A percentile compares a stretch with the other conserved stretches of the same genome.
These are phyloP conservation scores for Clarireedia homoeocarpa DNA, from an alignment of 2,329 filamentous ascomycete species.

Conservation along the genomic window DNA sequence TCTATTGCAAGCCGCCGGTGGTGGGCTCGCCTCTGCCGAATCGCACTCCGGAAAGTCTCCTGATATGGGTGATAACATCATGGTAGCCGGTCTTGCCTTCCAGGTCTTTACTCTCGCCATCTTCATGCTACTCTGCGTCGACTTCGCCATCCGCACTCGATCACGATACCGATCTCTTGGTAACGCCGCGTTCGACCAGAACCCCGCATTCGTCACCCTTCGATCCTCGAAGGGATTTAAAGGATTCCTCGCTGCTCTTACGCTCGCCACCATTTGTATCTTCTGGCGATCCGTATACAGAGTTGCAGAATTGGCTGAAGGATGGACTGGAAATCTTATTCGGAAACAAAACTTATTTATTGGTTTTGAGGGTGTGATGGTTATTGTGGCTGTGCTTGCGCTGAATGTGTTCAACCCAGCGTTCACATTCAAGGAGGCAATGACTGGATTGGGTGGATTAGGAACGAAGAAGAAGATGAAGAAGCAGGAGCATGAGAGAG, in stretches of 20 bases:
- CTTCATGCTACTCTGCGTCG: constrained; percentile 39
- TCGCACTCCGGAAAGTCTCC: constrained; percentile 31
- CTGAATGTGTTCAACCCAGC: constrained; percentile 34
- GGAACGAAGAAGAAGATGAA: constrained; percentile 10
- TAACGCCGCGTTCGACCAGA: constrained; percentile 16
- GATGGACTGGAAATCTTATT: constrained; percentile 36
- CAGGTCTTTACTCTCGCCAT: constrained; percentile 49
- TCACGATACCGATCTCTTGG: constrained; percentile 30
- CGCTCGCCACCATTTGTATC: constrained; percentile 45
- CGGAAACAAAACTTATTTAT: constrained; percentile 19
- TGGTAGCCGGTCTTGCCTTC: constrained; percentile 55
- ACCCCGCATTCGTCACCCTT: constrained; percentile 13
- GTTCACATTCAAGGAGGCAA: constrained; percentile 12
- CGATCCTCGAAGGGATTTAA: constrained; percentile 19
- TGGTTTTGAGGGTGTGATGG: constrained; percentile 28
- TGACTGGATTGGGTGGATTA: constrained; percentile 11
- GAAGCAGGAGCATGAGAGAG: not conserved
- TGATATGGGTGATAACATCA: constrained; percentile 48
- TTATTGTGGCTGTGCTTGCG: constrained; percentile 18
- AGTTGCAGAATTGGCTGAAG: constrained; percentile 42
- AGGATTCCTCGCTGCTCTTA: constrained; percentile 27
- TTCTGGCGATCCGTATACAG: constrained; percentile 50
- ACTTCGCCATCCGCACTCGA: constrained; percentile 20
- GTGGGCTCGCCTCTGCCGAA: constrained; percentile 48
- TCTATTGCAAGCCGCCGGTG: constrained; percentile 51